Conservation (phyloP, 352 stramenopile species). For the Phytophthora constricta region DNA sequence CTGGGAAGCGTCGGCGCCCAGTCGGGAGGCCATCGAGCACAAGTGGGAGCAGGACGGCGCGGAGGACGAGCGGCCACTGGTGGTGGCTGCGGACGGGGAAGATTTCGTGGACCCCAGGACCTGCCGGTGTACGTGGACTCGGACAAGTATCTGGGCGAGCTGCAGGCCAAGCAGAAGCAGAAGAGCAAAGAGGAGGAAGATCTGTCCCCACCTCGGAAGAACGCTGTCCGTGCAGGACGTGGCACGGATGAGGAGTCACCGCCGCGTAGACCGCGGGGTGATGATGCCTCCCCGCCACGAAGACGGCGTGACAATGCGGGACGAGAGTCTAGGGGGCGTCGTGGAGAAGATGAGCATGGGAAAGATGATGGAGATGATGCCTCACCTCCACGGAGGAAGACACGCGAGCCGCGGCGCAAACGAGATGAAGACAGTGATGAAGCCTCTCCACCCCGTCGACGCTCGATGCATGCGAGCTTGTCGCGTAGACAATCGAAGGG, state of each 20-base stretch:
- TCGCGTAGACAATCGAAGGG: too few species aligned
- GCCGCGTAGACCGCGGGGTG: slow-evolving; percentile 26
- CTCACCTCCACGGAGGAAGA: slow-evolving; percentile 33
- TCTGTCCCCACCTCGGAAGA: slow-evolving; percentile 61
- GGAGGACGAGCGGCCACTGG: slow-evolving; percentile 47
- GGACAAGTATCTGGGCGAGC: slow-evolving; percentile 66
- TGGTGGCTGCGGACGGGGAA: slow-evolving; percentile 53
- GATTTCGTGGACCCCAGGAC: slow-evolving; percentile 68
- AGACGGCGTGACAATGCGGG: slow-evolving; percentile 15
- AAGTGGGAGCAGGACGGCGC: slow-evolving; percentile 67
- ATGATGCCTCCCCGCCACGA: slow-evolving; percentile 41
- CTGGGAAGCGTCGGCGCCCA: slow-evolving; percentile 60
- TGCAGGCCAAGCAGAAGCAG: slow-evolving; percentile 38
- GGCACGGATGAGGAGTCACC: slow-evolving; percentile 44
- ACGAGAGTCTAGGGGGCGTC: slow-evolving; percentile 13
- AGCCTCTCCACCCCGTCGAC: slow-evolving; percentile 27
- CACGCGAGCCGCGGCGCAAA: not conserved
- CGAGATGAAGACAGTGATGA: slow-evolving; percentile 12
- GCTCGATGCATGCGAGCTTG: too few species aligned
- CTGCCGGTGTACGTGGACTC: slow-evolving; percentile 78
- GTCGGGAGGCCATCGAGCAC: slow-evolving; percentile 55
- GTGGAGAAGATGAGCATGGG: too few species aligned
- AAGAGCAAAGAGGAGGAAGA: slow-evolving; percentile 38
- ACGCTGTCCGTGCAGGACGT: slow-evolving; percentile 24
- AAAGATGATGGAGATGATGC: too few species aligned